Conservation (phyloP, 2,329 filamentous ascomycete genomes). For the Penicillium sp. region DNA sequence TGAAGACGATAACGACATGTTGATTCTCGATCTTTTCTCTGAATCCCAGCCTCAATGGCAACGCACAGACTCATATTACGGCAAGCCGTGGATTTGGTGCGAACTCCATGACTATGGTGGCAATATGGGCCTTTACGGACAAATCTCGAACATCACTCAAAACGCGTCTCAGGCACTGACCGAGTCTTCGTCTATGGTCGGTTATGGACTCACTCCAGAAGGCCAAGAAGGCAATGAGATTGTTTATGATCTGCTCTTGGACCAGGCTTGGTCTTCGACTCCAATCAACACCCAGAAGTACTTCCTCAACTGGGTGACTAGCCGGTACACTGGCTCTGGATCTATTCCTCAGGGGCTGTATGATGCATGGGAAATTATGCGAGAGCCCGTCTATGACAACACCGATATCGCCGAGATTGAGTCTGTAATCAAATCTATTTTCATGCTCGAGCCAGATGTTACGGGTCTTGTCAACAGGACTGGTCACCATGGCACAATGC, state of each 20-base stretch:
- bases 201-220: slow-evolving; percentile 52
- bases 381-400: slow-evolving; percentile 51
- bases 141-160: slow-evolving; percentile 50
- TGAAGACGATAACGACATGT: slow-evolving; percentile 45
- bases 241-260: slow-evolving; percentile 52
- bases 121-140: slow-evolving; percentile 53
- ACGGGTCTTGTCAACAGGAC: slow-evolving; percentile 42
- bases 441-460: slow-evolving; percentile 47
- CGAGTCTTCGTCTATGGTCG: slow-evolving; percentile 45
- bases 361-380: slow-evolving; percentile 49
- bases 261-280: slow-evolving; percentile 50
- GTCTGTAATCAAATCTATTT: slow-evolving; percentile 48
- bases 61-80: slow-evolving; percentile 51
- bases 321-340: slow-evolving; percentile 39
- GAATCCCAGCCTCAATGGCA: slow-evolving; percentile 54
- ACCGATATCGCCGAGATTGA: slow-evolving; percentile 41
- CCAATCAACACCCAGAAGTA: slow-evolving; percentile 49
- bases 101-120: slow-evolving; percentile 53
- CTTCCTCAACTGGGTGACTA: slow-evolving; percentile 48
- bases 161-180: slow-evolving; percentile 48
- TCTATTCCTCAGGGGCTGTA: slow-evolving; percentile 37
- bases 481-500: slow-evolving; percentile 34
- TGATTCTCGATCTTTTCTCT: slow-evolving; percentile 54
- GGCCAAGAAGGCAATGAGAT: slow-evolving; percentile 56
- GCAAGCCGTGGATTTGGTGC: slow-evolving; percentile 58